Evolutionary conservation across 2,329 filamentous ascomycete genomes (phyloP), one percentile per base, ranked within the genome.

Genomic region (Botrytis porri): DNA sequence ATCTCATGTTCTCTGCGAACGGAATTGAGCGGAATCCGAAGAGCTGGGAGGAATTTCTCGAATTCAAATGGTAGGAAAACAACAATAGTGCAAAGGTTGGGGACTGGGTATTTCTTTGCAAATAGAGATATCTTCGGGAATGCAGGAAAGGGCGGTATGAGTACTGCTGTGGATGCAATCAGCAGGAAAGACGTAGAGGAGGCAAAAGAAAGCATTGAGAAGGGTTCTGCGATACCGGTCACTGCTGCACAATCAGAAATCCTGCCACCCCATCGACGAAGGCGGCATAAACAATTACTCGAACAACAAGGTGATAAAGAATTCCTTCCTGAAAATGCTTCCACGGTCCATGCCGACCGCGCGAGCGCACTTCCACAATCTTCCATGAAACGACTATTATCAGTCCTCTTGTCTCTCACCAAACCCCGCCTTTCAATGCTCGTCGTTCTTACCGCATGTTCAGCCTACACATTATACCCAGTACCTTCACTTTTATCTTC

Each of bases 371-470:
- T 86, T 85, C 71, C 87, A 84, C 14, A 80, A 83, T 80, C 84
- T 76, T 89, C 89, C 25, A 73, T 88, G 70, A 87, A 88, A 37
- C 93, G 94, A 73, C 87, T 89, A 72, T 81, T 96, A 76, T 93
- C 94, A 35, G 90, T 93, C 43, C 94, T 94, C 79, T 90, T 99
- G 75, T 93, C 96, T 39, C 90, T 99, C 77, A 92, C 95, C n/a
- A 99, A 99, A 82, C 96, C 96, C 5, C 94, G 95, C 70, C 89
- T 99, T 66, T 95, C 94, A 12, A 92, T 97, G 78, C 90, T 99
- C 64, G 92, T 99, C 75, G 92, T 97, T 45, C 90, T 99, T 65
- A 94, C 94, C 0, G 93, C 95, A 41, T 97, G 96, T 82, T 92
- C 93, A 3, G 89, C 95, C 4, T 99, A 98, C 82, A 93, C 94